Conservation (phyloP, 2,329 filamentous ascomycete species). For the Penicillium sp. region DNA sequence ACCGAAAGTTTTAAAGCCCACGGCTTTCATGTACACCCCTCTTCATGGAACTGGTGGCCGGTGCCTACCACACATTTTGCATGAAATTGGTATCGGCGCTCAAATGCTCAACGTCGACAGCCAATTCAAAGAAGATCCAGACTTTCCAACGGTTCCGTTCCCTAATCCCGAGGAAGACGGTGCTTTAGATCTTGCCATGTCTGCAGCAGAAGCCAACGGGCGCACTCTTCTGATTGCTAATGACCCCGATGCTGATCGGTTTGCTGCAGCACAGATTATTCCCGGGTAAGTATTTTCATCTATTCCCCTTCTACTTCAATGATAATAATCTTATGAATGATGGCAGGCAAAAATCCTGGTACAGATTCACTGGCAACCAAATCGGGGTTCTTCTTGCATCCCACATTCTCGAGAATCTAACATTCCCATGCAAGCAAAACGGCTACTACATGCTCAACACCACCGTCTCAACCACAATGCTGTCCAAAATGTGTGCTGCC, state of each 20-base stretch:
- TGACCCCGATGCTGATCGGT: conserved; percentile 63
- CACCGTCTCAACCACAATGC: conserved; percentile 62
- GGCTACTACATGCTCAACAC: conserved; percentile 58
- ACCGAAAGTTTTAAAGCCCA: conserved; percentile 22
- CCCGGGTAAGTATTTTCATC: conserved; percentile 26
- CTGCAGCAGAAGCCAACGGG: conserved; percentile 49
- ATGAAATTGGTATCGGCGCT: conserved; percentile 26
- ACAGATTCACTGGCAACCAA: conserved; percentile 63
- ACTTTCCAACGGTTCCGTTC: conserved; percentile 62
- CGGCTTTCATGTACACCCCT: conserved; percentile 41
- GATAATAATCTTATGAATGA: not conserved
- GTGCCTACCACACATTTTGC: conserved; percentile 31
- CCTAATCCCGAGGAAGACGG: conserved; percentile 64
- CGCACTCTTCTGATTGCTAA: conserved; percentile 57
- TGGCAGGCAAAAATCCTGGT: conserved; percentile 43
- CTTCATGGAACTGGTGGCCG: conserved; percentile 38
- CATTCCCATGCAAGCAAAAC: conserved; percentile 28
- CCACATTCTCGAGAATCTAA: conserved; percentile 49
- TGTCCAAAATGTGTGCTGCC: conserved; percentile 52
- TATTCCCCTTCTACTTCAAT: not conserved
- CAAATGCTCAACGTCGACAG: conserved; percentile 34
- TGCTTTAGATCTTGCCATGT: conserved; percentile 57
- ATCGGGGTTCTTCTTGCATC: conserved; percentile 59
- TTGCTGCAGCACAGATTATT: conserved; percentile 58
- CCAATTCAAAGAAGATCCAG: conserved; percentile 57